Evolutionary conservation across 116 monocot species (phyloP), one percentile per base, ranked within the genome.

Genomic region (Dioscorea cayenensis): DNA sequence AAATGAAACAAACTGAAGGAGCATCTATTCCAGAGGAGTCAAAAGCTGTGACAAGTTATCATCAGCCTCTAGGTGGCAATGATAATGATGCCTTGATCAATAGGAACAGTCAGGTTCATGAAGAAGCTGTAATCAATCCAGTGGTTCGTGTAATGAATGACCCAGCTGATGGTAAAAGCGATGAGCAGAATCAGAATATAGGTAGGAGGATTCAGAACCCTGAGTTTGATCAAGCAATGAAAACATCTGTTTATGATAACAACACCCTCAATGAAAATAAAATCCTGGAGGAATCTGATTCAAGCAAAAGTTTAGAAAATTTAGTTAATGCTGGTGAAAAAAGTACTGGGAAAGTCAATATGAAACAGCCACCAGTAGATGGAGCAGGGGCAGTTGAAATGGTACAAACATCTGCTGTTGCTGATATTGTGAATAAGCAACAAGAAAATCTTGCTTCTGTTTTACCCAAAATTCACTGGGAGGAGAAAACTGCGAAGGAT

Each of bases 401-500:
- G 49, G 51, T 68, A 10, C 64, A 35, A 22, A 66, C 64, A 29
- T 48, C 20, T 63, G 38, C 55, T 77, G 77, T 77, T 19, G 28
- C 67, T 72, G 73, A 51, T 67, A 50, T 65, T 78, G 35, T 32
- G 13, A 7, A 20, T 29, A 86, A 77, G 52, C 60, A 75, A 59
- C 61, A 69, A 37, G 78, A 78, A 29, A 76, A 71, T 80, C 61
- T n/a, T 55, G 55, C 77, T 52, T 48, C 84, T 14, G 28, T 55
- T 68, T 66, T 77, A 36, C 77, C 79, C 49, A 73, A 83, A 25
- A 61, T 87, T 72, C 50, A 71, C 35, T 89, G 87, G 78, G 81
- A 77, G 36, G 80, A 81, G 63, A 73, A 66, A 35, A 9, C 77
- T 28, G 28, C 68, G 1, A 70, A 74, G 22, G 69, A 49, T 25